Evolutionary conservation across 1,284 basidiomycete genomes (phyloP), one percentile per base, ranked within the genome.

Genomic region (Apiotrichum laibachii): DNA sequence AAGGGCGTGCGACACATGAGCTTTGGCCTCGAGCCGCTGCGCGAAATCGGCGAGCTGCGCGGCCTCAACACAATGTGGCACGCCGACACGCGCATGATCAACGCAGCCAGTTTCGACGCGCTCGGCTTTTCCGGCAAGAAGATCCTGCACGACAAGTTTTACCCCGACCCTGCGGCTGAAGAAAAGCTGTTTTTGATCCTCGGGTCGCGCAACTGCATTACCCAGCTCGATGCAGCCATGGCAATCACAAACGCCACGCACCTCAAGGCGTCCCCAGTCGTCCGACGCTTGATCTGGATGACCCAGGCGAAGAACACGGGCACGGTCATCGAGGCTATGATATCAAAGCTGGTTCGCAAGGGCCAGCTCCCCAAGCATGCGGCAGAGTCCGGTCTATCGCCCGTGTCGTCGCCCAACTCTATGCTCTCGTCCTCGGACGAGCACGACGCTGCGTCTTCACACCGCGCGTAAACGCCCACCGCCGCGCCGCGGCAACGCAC

Each of bases 121-220:
- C 58, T 56, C 43, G 56, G 56, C 10, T 59, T 62, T 21, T 44
- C n/a, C 2, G 61, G 61, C 42, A 62, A 62, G 54, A 62, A 56
- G 51, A 59, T 50, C 22, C 61, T 62, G 16, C 61, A 62, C 47
- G 61, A 59, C 54, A 62, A 62, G 54, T 62, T 62, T 34, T 55
- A 59, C 37, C 61, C 61, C 2, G 49, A 55, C 12, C 21, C 45
- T 13, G 35, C 15, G 1, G 21, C 35, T 8, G 18, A 31, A 15
- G 53, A 59, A 37, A 35, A 40, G 12, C 56, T 56, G 10, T 54
- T 49, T 21, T 34, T 62, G n/a, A 33, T 62, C 2, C 57, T 62
- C 11, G 54, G 49, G 6, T 44, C 45, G 18, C 33, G 46, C 13
- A 37, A 51, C 31, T 18, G 39, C 16, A 4, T 55, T 2, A 37